phyloP scores from a whole-genome alignment of 78 protist species.

The Cavenderia fasciculata region DNA sequence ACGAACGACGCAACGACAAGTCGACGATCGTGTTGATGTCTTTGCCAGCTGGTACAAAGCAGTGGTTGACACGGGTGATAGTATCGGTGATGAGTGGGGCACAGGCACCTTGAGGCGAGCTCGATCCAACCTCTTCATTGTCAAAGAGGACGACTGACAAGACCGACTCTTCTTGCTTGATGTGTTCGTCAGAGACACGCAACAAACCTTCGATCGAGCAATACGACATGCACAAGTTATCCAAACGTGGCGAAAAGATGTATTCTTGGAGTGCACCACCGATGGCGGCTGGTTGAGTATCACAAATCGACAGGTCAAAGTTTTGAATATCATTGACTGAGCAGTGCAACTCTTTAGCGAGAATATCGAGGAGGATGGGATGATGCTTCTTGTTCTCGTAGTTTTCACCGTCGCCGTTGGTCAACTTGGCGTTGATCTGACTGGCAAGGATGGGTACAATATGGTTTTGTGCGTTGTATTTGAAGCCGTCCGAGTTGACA shows the following conservation, averaged over 20 bases:
- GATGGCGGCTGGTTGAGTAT: slow-evolving; percentile 89
- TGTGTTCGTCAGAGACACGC: background rate
- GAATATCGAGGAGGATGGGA: slow-evolving; percentile 54
- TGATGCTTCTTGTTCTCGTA: slow-evolving; percentile 60
- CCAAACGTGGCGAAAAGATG: slow-evolving; percentile 93
- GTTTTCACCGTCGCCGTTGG: background rate
- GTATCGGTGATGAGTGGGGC: slow-evolving; percentile 71
- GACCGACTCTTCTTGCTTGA: slow-evolving; percentile 58
- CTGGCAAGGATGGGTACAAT: slow-evolving; percentile 87
- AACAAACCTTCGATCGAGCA: slow-evolving; percentile 73
- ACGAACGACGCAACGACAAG: slow-evolving; percentile 50
- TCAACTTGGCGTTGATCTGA: slow-evolving; percentile 12
- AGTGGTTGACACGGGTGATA: slow-evolving; percentile 65
- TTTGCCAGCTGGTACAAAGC: background rate
- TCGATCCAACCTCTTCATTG: slow-evolving; percentile 91
- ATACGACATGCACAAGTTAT: slow-evolving; percentile 90
- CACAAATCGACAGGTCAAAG: slow-evolving; percentile 90
- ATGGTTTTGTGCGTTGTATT: slow-evolving; percentile 92
- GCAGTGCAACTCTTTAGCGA: slow-evolving; percentile 82
- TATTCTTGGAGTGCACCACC: slow-evolving; percentile 93
- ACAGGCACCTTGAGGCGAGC: slow-evolving; percentile 90
- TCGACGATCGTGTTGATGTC: slow-evolving; percentile 16
- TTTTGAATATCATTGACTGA: slow-evolving; percentile 74
- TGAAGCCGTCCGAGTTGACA: slow-evolving; percentile 84
- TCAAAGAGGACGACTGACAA: slow-evolving; percentile 86